Evolutionary conservation across 768 basidiomycete species (phyloP).

Genomic region (Rhizopogon sp.): DNA sequence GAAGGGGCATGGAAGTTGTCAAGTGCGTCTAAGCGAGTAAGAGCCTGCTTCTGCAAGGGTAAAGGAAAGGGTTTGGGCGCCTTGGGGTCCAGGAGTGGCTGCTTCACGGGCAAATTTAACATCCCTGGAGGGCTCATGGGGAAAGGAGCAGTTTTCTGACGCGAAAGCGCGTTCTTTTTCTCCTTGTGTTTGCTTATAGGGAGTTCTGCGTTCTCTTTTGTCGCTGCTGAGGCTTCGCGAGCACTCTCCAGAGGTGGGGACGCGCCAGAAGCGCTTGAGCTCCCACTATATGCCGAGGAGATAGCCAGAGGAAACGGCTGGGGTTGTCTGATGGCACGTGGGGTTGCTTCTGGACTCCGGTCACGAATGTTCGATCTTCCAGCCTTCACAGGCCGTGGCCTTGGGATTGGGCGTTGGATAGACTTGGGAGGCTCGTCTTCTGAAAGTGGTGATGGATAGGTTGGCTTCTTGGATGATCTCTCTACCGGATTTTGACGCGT

Average conservation of each 20-base stretch:
- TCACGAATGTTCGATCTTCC: background rate
- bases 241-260: background rate
- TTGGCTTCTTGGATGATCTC: background rate
- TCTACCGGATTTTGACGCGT: background rate
- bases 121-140: conserved; percentile 20
- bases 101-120: conserved; percentile 6
- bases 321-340: conserved; percentile 3
- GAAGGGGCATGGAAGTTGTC: conserved; percentile 18
- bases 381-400: background rate
- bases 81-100: background rate
- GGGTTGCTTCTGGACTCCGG: conserved; percentile 12
- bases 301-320: background rate
- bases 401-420: background rate
- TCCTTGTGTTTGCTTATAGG: background rate
- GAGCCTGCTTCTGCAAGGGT: background rate
- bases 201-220: background rate
- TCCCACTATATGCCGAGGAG: background rate
- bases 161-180: conserved; percentile 9
- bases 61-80: background rate
- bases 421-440: no score
- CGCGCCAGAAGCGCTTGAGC: background rate
- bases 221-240: background rate
- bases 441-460: background rate
- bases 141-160: conserved; percentile 9
- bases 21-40: background rate